Conservation (phyloP, 805 yeast species). For the Cyberlindnera saturnus region DNA sequence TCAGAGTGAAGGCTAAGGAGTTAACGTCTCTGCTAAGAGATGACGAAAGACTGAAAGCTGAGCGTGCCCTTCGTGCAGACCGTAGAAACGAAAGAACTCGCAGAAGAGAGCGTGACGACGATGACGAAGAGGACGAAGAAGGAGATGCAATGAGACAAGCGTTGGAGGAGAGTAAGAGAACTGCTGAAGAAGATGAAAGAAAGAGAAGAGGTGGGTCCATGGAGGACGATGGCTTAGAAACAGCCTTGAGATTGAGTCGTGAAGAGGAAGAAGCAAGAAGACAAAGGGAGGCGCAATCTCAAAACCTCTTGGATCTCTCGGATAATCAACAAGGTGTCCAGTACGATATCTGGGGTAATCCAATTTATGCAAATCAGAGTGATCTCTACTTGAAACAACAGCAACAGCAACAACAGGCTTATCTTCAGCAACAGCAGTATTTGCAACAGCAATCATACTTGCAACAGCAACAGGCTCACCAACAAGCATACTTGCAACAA, state of each 20-base stretch:
- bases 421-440: slow-evolving; percentile 24
- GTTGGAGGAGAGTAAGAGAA: slow-evolving; percentile 67
- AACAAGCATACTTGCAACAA: slow-evolving; percentile 22
- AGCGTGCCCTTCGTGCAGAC: slow-evolving; percentile 41
- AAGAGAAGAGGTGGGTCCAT: slow-evolving; percentile 41
- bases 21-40: slow-evolving; percentile 74
- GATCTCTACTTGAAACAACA: slow-evolving; percentile 18
- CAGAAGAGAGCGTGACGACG: slow-evolving; percentile 23
- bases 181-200: slow-evolving; percentile 79
- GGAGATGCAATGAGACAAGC: slow-evolving; percentile 80
- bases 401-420: slow-evolving; percentile 20
- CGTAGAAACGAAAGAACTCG: slow-evolving; percentile 34
- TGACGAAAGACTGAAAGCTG: slow-evolving; percentile 72
- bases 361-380: slow-evolving; percentile 17
- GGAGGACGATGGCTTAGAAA: slow-evolving; percentile 48
- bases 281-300: slow-evolving; percentile 34
- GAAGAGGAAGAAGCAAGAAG: slow-evolving; percentile 73
- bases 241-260: slow-evolving; percentile 63
- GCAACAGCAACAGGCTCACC: slow-evolving; percentile 28
- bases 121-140: slow-evolving; percentile 34
- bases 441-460: slow-evolving; percentile 23
- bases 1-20: slow-evolving; percentile 86
- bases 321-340: slow-evolving; percentile 33
- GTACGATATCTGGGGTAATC: slow-evolving; percentile 25
- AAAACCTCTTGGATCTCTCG: slow-evolving; percentile 45